phyloP scores from a whole-genome alignment of 148 eudicot species.

The Rhododendron ferrugineum region DNA sequence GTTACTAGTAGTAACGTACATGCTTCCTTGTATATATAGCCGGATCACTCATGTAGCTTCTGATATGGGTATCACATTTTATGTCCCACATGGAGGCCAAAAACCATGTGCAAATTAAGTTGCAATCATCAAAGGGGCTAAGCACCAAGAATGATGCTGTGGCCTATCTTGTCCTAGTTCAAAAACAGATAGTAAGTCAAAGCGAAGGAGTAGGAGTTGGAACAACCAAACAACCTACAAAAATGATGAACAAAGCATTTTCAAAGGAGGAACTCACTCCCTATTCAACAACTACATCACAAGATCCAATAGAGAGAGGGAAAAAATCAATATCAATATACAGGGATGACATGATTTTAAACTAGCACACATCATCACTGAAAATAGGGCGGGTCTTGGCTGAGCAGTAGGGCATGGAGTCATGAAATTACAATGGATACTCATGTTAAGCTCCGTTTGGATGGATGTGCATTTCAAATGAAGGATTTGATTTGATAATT shows the following conservation, averaged over 20 bases:
- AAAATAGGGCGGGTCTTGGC: background rate
- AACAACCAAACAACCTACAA: constrained; percentile 3
- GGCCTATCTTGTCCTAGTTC: constrained; percentile 21
- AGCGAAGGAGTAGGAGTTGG: background rate
- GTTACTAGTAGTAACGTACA: background rate
- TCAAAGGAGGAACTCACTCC: background rate
- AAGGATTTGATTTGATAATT: background rate
- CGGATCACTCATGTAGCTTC: background rate
- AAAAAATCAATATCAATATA: background rate
- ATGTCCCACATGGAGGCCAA: constrained; percentile 23
- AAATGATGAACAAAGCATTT: background rate
- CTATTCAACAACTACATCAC: background rate
- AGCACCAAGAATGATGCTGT: constrained; percentile 12
- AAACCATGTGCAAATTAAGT: constrained; percentile 4
- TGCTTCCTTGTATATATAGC: background rate
- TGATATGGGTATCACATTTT: background rate
- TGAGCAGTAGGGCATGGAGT: background rate
- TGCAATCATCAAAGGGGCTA: constrained; percentile 10
- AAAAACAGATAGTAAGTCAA: constrained; percentile 16
- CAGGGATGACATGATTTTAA: background rate
- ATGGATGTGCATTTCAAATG: background rate
- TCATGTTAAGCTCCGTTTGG: background rate
- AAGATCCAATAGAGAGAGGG: background rate
- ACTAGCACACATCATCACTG: background rate
- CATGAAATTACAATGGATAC: background rate